Base-by-base conservation (phyloP, 306 rosid species). In the Dryas drummondii region DNA sequence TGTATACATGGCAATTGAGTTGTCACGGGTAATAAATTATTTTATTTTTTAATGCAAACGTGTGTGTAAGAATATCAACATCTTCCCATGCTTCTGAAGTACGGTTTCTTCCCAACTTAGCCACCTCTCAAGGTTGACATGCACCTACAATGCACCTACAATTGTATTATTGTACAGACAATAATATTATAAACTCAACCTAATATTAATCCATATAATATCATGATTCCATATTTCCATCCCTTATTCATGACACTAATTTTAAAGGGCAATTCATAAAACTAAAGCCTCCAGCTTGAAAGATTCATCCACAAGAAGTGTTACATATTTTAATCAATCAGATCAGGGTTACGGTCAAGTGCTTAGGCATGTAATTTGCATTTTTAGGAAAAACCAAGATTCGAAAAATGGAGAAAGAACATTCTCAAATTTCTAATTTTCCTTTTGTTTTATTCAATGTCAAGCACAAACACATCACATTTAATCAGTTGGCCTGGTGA, bases 61-160 rank as follows among this genome's bases (percentile, higher is more conserved):
- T 32, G 37, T 32, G 37, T 1, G 37, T 32, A 32, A 32, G 37
- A 32, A 32, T 32, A 32, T 32, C 37, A 32, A 32, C 37, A 32
- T 32, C 37, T 32, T 32, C 37, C 37, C 37, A 60, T 32, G 66
- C 66, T 60, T 60, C 41, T 19, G 13, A 57, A 22, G 40, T 57
- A 22, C 4, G 42, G 2, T 27, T 17, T 5, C 7, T 55, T 55
- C 26, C 60, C 27, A 55, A 7, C 60, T n/a, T 63, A 63, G 49
- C 4, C 27, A 41, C 9, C 68, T 17, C 49, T 63, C 41, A 8
- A 41, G 49, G 68, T 63, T 63, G 68, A 16, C 49, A 63, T 63
- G 68, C 68, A 6, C 68, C 22, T 62, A 7, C 67, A 62, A 37
- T 62, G 67, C 67, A 6, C 67, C 22, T 62, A 7, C 68, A 62